Evolutionary conservation across 2,329 filamentous ascomycete genomes (phyloP), one percentile per base, ranked within the genome.

Genomic region (Alternaria sp.): DNA sequence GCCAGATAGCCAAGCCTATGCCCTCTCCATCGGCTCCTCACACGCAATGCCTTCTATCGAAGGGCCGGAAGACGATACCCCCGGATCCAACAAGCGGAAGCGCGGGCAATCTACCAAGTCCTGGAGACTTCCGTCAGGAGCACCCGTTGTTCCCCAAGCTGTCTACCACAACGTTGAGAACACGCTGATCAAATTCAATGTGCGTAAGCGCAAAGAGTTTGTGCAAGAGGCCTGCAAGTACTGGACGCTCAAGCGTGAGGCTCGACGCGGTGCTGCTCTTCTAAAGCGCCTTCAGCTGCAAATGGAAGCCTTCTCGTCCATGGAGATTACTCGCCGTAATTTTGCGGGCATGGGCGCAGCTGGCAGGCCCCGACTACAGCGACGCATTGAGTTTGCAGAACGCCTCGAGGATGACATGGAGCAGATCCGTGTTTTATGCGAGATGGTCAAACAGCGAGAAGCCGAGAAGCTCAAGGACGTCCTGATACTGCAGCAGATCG

Each of bases 241-340:
- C 80, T 99, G 95, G 95, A 98, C 95, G 0, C 80, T 99, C 65
- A 99, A 99, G 81, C 89, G 95, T 57, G 95, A 99, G 78, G 92
- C 94, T 63, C 89, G 95, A 34, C 87, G 95, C 60, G 95, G 95
- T 48, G 95, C 95, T 30, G 93, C 95, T 4, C 84, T 99, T 57
- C 85, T 99, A 61, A 98, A 98, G 81, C 89, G 95, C 36, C 85
- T 99, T 20, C 95, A 99, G 77, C 82, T 98, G 59, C 94, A 97
- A 78, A 91, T 97, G 85, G 94, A 98, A 78, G 92, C 93, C 0
- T 99, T 98, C 78, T 94, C 94, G 7, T 97, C 93, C 0, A 97
- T 97, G 91, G 95, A 99, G 80, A 90, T 99, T 67, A 97, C 95
- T 2, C 87, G 95, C 54, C 90, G 95, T 60, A 94, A 98, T 79